A percentile compares a stretch with the other conserved stretches of the same genome.
phyloP scores from a whole-genome alignment of 2,329 filamentous ascomycete genomes.

The Penicillium griseofulvum region DNA sequence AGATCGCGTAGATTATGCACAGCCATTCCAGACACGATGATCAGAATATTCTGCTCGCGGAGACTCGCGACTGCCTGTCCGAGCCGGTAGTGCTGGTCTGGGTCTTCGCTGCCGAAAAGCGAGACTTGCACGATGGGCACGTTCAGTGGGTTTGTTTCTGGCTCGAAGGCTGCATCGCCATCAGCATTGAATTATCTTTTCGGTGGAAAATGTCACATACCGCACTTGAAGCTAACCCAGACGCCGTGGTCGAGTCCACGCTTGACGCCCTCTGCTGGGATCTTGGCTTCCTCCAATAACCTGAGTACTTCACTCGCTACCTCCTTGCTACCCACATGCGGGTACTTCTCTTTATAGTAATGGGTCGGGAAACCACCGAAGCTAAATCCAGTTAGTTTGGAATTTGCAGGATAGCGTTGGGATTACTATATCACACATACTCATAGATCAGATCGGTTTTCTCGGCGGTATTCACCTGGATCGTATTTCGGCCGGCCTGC shows the following conservation, averaged over 20 bases:
- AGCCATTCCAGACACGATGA: conserved; percentile 72
- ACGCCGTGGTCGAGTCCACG: conserved; percentile 74
- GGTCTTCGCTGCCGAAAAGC: conserved; percentile 63
- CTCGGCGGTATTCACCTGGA: conserved; percentile 66
- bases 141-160: conserved; percentile 59
- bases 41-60: conserved; percentile 64
- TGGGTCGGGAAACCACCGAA: conserved; percentile 70
- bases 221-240: conserved; percentile 64
- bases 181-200: not conserved
- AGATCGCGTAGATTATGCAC: conserved; percentile 67
- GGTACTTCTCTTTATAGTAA: conserved; percentile 67
- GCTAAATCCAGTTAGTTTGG: conserved; percentile 32
- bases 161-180: conserved; percentile 54
- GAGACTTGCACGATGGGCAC: conserved; percentile 72
- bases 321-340: conserved; percentile 60
- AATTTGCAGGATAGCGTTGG: no score
- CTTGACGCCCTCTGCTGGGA: conserved; percentile 58
- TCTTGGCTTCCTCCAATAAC: conserved; percentile 56
- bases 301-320: conserved; percentile 60
- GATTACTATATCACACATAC: conserved; percentile 33
- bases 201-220: conserved; percentile 31
- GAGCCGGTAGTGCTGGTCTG: conserved; percentile 64
- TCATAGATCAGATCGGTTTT: conserved; percentile 69
- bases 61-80: conserved; percentile 65
- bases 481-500: conserved; percentile 57